Evolutionary conservation across 768 basidiomycete genomes (phyloP), one percentile per base, ranked within the genome.

Genomic region (Macrocybe gigantea): DNA sequence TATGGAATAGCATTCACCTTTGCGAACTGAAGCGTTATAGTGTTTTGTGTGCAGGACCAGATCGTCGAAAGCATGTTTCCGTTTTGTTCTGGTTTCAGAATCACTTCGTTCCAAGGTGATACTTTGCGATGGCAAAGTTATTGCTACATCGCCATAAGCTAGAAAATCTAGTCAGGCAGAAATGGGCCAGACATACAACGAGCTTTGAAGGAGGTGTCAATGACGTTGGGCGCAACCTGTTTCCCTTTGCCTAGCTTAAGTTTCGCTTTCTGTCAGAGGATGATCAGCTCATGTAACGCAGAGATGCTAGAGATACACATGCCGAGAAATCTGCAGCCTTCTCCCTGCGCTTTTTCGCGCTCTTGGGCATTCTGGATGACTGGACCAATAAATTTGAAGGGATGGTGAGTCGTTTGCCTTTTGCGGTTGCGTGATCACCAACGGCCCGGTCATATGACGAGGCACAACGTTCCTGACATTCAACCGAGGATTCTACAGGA

Each of bases 221-320:
- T 80, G 5, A 81, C 89, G 75, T 98, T 98, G 40, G 69, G 75
- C 7, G 93, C 74, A 7, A 71, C 62, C 57, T 86, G 80, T 65
- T 94, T 98, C 38, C 90, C 93, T 64, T 95, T 99, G 33, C 95
- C 95, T 43, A 99, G 87, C 66, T 96, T 99, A 34, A 96, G 75
- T 65, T 89, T 97, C 22, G 91, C 83, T 91, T 93, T 97, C 92
- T 97, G 64, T 33, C 32, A 31, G 4, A 44, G 11, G 29, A 5
- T 44, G 30, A 41, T 41, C 15, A 12, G 29, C 7, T 33, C 31
- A 8, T 31, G 32, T 5, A 11, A 44, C 32, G 5, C 42, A 5
- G 14, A 31, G 12, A 10, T 44, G 6, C 5, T 33, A 30, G 10
- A 49, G 29, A 15, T 11, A 40, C 38, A 14, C 70, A 49, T 62